These are phyloP conservation scores for Penicillium sp. DNA, from an alignment of 2,329 filamentous ascomycete genomes.

Conservation along the genomic window DNA sequence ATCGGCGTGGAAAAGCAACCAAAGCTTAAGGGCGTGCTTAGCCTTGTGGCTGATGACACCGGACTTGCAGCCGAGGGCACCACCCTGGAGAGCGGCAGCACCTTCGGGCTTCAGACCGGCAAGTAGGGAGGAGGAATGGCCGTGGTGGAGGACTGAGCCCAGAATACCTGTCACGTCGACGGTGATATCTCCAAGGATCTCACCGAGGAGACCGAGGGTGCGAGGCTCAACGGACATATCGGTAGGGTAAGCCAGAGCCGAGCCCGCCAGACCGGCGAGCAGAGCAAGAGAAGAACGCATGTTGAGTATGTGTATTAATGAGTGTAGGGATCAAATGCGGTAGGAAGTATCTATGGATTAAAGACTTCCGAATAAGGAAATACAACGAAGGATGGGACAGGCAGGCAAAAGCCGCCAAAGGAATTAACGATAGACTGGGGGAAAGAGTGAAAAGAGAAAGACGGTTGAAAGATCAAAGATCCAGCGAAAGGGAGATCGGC, in stretches of 20 bases:
- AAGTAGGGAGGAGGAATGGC: slow-evolving; percentile 22
- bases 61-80: slow-evolving; percentile 37
- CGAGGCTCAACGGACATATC: slow-evolving; percentile 29
- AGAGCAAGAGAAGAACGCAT: slow-evolving; percentile 31
- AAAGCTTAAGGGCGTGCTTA: slow-evolving; percentile 31
- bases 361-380: slow-evolving; percentile 13
- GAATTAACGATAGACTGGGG: slow-evolving; percentile 36
- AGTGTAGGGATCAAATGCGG: slow-evolving; percentile 20
- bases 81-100: slow-evolving; percentile 38
- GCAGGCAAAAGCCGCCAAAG: slow-evolving; percentile 20
- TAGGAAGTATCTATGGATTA: slow-evolving; percentile 12
- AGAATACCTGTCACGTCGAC: slow-evolving; percentile 27
- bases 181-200: slow-evolving; percentile 19
- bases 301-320: slow-evolving; percentile 18
- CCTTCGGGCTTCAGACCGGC: slow-evolving; percentile 33
- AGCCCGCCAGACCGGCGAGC: slow-evolving; percentile 36
- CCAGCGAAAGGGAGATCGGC: slow-evolving; percentile 23
- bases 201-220: slow-evolving; percentile 22
- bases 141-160: slow-evolving; percentile 23
- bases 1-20: slow-evolving; percentile 28
- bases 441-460: slow-evolving; percentile 24
- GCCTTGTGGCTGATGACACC: slow-evolving; percentile 28
- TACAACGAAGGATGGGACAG: slow-evolving; percentile 19
- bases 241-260: slow-evolving; percentile 33
- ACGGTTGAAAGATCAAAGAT: slow-evolving; percentile 1